Base-by-base conservation (phyloP, 192 early-diverging fungal species). In the Coemansia sp. region DNA sequence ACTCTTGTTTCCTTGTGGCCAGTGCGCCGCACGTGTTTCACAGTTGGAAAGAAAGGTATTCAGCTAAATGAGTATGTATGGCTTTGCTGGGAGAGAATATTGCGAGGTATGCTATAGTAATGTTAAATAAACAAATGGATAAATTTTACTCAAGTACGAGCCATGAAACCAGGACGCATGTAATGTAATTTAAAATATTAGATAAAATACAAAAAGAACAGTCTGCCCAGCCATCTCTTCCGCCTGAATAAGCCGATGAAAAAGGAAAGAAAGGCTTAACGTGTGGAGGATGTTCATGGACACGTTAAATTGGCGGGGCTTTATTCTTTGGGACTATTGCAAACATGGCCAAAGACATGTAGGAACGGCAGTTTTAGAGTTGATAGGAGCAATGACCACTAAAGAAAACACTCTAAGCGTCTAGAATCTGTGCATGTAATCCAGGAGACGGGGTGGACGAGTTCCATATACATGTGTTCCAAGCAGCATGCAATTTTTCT, bases 1-100 rank as follows among this genome's bases (percentile, higher is more conserved):
- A 54, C 51, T 54, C 1, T 50, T 50, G 14, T 54, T 13, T 6
- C 51, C 22, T 25, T 54, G 51, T 54, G 51, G 51, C 11, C 51
- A 7, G 25, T 22, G 51, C 51, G 19, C 51, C 9, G 51, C 51
- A 54, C 51, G 51, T 54, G 51, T 54, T 54, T 54, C 51, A 54
- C 51, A 25, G 20, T 22, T 14, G 17, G 12, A 16, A 10, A n/a
- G 0, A 6, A 10, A 50, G 4, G n/a, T 54, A 12, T 25, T 0
- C 0, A 25, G 20, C 8, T 13, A 25, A 25, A 25, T 25, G 25
- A 25, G 25, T 1, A 2, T 25, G 25, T 25, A 25, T 1, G 25
- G 2, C 2, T 25, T 25, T 25, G 25, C 25, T 25, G 25, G 51
- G 22, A 9, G 19, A 0, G 51, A 25, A 54, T 54, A 54, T 54